Evolutionary conservation across 305 asterid species (phyloP).

Genomic region (Striga hermonthica): DNA sequence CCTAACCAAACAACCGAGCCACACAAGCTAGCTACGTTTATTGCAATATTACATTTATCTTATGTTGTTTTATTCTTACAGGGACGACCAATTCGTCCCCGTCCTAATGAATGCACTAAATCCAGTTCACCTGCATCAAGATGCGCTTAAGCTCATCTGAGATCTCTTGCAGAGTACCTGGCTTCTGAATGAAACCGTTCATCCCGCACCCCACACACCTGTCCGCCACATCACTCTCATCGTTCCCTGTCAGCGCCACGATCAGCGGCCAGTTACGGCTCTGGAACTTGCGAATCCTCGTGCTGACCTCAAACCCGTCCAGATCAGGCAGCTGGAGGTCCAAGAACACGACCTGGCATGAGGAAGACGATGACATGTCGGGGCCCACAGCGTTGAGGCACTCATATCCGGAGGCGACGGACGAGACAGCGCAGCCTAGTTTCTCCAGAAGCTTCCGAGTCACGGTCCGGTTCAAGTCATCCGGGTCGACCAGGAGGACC

Average conservation of each 20-base stretch:
- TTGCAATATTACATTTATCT: too few species aligned
- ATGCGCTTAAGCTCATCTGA: slow-evolving; percentile 41
- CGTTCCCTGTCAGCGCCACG: slow-evolving; percentile 60
- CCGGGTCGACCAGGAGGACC: slow-evolving; percentile 76
- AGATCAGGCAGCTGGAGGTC: slow-evolving; percentile 83
- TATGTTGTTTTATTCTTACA: too few species aligned
- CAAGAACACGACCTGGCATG: slow-evolving; percentile 59
- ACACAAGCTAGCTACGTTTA: too few species aligned
- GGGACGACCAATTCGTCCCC: too few species aligned
- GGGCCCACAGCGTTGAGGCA: slow-evolving; percentile 70
- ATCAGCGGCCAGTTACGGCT: slow-evolving; percentile 82
- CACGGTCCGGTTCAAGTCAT: slow-evolving; percentile 73
- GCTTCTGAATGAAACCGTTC: slow-evolving; percentile 48
- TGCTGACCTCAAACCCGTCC: slow-evolving; percentile 78
- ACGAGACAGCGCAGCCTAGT: slow-evolving; percentile 67
- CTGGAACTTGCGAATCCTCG: slow-evolving; percentile 63
- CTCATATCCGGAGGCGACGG: slow-evolving; percentile 76
- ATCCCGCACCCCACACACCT: slow-evolving; percentile 43
- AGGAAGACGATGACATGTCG: slow-evolving; percentile 27
- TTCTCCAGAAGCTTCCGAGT: slow-evolving; percentile 78
- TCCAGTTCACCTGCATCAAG: slow-evolving; percentile 26
- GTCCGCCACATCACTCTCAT: slow-evolving; percentile 40
- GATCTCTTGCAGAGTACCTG: slow-evolving; percentile 44
- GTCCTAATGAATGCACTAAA: too few species aligned
- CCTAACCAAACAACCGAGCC: too few species aligned